A percentile compares a stretch with the other conserved stretches of the same genome.
Evolutionary conservation across 306 rosid species (phyloP).

Genomic region (Cicer pinnatifidum): DNA sequence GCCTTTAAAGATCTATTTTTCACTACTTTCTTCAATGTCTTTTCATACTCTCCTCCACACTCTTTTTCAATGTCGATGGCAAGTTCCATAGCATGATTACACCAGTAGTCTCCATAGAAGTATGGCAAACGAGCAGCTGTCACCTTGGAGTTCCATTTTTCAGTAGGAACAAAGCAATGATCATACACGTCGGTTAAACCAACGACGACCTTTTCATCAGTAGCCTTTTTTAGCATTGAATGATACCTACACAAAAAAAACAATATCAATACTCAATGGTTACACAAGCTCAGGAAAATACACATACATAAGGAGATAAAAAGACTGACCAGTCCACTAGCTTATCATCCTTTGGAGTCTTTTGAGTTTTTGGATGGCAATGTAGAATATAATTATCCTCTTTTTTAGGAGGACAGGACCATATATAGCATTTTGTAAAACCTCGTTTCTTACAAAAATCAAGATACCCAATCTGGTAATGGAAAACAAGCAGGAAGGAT

Average conservation of each 20-base stretch:
- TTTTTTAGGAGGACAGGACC: slow-evolving; percentile 65
- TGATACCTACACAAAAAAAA: slow-evolving; percentile 55
- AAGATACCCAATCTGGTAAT: slow-evolving; percentile 67
- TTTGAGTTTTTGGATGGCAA: slow-evolving; percentile 68
- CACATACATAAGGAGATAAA: neutral
- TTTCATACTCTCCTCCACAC: slow-evolving; percentile 35
- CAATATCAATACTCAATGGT: slow-evolving; percentile 9
- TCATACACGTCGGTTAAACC: slow-evolving; percentile 58
- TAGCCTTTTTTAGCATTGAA: slow-evolving; percentile 60
- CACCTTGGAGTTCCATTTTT: slow-evolving; percentile 52
- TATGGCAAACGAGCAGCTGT: slow-evolving; percentile 67
- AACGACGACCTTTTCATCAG: slow-evolving; percentile 58
- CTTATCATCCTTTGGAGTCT: slow-evolving; percentile 60
- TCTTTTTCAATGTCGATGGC: slow-evolving; percentile 46
- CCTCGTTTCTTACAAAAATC: slow-evolving; percentile 72
- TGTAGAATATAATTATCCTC: slow-evolving; percentile 66
- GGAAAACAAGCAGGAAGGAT: neutral
- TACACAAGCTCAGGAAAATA: neutral
- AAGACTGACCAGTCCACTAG: slow-evolving; percentile 60
- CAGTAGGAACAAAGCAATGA: slow-evolving; percentile 52
- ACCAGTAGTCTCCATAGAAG: slow-evolving; percentile 78
- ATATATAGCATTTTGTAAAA: slow-evolving; percentile 61
- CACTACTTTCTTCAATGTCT: slow-evolving; percentile 19
- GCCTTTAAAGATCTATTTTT: slow-evolving; percentile 54
- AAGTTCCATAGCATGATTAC: slow-evolving; percentile 49